These are phyloP conservation scores for Aspergillus tubingensis DNA, from an alignment of 2,329 filamentous ascomycete species.

Conservation along the genomic window DNA sequence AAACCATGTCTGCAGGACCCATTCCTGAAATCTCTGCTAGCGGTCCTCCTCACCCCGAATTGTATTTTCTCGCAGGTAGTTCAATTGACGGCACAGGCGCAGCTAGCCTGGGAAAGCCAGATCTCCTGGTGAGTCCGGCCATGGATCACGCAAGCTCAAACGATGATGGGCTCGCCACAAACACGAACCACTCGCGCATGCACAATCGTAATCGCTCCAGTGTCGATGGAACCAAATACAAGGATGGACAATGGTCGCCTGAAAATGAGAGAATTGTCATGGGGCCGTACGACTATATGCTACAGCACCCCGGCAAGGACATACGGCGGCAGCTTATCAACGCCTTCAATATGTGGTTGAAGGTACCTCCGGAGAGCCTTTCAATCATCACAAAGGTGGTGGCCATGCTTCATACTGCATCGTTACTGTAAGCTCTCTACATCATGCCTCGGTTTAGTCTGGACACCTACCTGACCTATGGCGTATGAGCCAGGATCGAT, in stretches of 20 bases:
- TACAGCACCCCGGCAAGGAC: constrained; percentile 48
- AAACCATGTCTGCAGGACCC: constrained; percentile 9
- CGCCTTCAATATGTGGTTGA: constrained; percentile 48
- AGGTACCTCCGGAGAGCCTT: constrained; percentile 44
- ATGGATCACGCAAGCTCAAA: constrained; percentile 41
- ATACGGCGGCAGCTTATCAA: constrained; percentile 47
- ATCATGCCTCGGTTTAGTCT: background rate
- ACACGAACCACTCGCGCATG: constrained; percentile 24
- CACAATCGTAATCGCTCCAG: constrained; percentile 41
- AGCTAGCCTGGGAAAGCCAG: constrained; percentile 29
- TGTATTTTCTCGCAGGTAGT: constrained; percentile 7
- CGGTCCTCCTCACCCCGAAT: constrained; percentile 9
- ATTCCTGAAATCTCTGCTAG: constrained; percentile 7
- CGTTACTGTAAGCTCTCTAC: constrained; percentile 40
- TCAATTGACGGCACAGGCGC: background rate
- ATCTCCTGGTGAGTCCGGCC: constrained; percentile 61
- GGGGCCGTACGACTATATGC: constrained; percentile 50
- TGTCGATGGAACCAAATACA: constrained; percentile 42
- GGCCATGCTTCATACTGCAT: constrained; percentile 50
- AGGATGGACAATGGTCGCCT: constrained; percentile 38
- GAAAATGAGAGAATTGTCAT: constrained; percentile 47
- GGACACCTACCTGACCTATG: background rate
- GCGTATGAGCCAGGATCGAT: constrained; percentile 41
- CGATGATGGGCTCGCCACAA: constrained; percentile 52
- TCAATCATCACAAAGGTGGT: constrained; percentile 47